phyloP scores from a whole-genome alignment of 2,329 filamentous ascomycete genomes.

The Phialocephala subalpina region DNA sequence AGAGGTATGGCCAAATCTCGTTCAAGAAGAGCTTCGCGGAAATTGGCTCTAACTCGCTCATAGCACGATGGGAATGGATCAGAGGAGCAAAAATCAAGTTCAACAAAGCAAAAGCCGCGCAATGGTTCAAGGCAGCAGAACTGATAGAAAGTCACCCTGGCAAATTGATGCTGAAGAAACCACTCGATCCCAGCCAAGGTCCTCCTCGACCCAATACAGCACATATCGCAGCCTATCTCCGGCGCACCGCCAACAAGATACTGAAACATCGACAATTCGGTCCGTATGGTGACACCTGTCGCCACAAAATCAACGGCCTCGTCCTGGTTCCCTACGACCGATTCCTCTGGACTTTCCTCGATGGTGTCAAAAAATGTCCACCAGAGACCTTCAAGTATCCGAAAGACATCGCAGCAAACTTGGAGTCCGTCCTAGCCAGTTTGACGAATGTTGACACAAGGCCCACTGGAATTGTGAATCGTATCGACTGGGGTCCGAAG shows the following conservation, averaged over 20 bases:
- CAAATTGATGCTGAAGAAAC: constrained; percentile 26
- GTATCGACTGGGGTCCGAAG: constrained; percentile 15
- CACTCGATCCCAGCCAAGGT: constrained; percentile 25
- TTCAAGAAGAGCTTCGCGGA: too few species aligned
- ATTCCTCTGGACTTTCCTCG: constrained; percentile 25
- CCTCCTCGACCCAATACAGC: constrained; percentile 16
- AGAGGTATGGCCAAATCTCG: neutral
- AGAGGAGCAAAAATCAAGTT: constrained; percentile 11
- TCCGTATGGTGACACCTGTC: neutral
- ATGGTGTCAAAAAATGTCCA: constrained; percentile 18
- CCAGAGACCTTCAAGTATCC: constrained; percentile 22
- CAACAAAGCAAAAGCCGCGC: constrained; percentile 16
- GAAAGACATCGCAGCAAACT: constrained; percentile 6
- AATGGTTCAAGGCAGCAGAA: constrained; percentile 19
- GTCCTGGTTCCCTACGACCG: constrained; percentile 25
- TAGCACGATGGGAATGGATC: constrained; percentile 18
- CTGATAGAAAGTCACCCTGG: constrained; percentile 20
- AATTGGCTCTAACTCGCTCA: neutral
- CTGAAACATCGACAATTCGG: constrained; percentile 1
- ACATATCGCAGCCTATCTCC: constrained; percentile 19
- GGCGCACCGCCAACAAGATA: neutral
- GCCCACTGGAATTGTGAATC: constrained; percentile 10
- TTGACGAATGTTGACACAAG: constrained; percentile 24
- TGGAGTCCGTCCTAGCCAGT: constrained; percentile 16
- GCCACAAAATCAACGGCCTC: constrained; percentile 7